These are phyloP conservation scores for Cladophialophora carrionii DNA, from an alignment of 2,329 filamentous ascomycete species.

Conservation along the genomic window DNA sequence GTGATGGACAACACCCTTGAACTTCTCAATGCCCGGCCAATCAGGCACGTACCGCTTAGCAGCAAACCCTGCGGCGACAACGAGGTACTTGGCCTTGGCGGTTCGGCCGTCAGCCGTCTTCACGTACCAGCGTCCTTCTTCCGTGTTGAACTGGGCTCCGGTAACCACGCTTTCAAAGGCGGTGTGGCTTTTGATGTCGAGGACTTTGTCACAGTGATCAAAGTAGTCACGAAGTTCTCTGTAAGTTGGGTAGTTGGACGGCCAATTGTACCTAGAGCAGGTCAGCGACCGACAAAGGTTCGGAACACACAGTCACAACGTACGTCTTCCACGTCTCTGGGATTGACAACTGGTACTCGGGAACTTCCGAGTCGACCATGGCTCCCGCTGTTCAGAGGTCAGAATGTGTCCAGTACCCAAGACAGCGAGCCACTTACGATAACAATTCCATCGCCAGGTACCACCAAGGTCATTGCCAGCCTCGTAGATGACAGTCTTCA, in stretches of 20 bases:
- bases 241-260: conserved; percentile 50
- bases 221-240: conserved; percentile 50
- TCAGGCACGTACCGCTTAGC: conserved; percentile 62
- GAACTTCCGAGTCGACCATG: conserved; percentile 48
- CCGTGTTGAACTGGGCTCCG: conserved; percentile 48
- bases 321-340: conserved; percentile 51
- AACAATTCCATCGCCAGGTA: conserved; percentile 48
- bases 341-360: conserved; percentile 54
- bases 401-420: neutral
- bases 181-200: conserved; percentile 52
- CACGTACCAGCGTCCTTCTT: conserved; percentile 50
- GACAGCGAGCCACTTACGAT: conserved; percentile 32
- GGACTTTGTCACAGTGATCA: conserved; percentile 46
- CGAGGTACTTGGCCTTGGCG: conserved; percentile 50
- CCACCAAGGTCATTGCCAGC: conserved; percentile 52
- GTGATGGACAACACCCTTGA: conserved; percentile 64
- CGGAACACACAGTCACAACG: conserved; percentile 32
- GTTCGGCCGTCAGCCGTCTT: conserved; percentile 48
- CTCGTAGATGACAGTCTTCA: conserved; percentile 57
- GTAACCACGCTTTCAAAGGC: conserved; percentile 52
- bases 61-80: conserved; percentile 56
- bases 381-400: conserved; percentile 21
- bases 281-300: conserved; percentile 35
- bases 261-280: conserved; percentile 51
- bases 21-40: conserved; percentile 57